Evolutionary conservation across 2,329 filamentous ascomycete species (phyloP).

Genomic region (Pyrenochaeta sp.): DNA sequence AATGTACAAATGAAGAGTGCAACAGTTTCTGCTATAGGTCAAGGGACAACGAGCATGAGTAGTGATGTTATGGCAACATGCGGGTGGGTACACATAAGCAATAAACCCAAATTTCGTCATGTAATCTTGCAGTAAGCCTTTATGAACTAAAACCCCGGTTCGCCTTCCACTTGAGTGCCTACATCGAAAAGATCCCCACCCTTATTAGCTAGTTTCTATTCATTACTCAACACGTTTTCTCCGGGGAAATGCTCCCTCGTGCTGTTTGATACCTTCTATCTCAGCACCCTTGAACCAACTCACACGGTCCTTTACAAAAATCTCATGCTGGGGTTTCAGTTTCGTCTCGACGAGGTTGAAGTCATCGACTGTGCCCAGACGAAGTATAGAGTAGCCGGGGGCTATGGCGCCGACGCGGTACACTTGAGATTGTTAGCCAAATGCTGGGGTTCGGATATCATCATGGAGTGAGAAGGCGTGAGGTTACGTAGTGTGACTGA

Average conservation of each 20-base stretch:
- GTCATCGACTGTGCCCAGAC: constrained; percentile 71
- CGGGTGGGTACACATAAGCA: no score
- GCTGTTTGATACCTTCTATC: constrained; percentile 7
- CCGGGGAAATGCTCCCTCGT: not conserved
- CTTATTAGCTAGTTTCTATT: no score
- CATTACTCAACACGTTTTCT: no score
- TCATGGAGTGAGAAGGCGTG: not conserved
- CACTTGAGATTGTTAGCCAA: constrained; percentile 43
- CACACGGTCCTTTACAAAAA: constrained; percentile 62
- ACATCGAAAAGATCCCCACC: no score
- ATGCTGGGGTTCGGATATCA: not conserved
- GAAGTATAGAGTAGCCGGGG: constrained; percentile 59
- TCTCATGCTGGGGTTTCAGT: constrained; percentile 63
- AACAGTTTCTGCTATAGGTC: no score
- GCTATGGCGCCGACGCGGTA: constrained; percentile 60
- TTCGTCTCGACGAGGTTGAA: constrained; percentile 65
- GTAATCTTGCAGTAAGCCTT: no score
- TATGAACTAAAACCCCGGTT: no score
- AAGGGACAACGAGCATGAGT: no score
- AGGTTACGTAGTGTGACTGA: no score
- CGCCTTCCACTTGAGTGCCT: no score
- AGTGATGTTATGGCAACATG: no score
- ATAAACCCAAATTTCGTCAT: no score
- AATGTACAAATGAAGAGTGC: not conserved
- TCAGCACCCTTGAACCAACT: constrained; percentile 50